Conservation (phyloP, 2,329 filamentous ascomycete species). For the Drechslera avenae region DNA sequence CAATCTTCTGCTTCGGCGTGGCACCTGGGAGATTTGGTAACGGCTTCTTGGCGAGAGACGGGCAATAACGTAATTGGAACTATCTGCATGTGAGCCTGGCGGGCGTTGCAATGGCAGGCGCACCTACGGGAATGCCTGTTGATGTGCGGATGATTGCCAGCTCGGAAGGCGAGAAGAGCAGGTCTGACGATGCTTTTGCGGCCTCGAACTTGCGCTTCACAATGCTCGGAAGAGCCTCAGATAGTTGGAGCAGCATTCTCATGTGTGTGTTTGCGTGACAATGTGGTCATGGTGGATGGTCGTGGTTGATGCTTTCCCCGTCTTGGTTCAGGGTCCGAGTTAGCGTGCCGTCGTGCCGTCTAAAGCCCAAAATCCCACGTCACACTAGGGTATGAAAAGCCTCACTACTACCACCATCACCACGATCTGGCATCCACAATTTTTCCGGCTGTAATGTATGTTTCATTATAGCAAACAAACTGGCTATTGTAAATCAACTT, state of each 20-base stretch:
- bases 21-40: slow-evolving; percentile 47
- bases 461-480: neutral
- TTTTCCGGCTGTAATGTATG: neutral
- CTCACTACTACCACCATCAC: neutral
- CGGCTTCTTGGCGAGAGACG: slow-evolving; percentile 70
- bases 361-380: slow-evolving; percentile 7
- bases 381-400: slow-evolving; percentile 1
- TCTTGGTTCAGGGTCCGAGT: neutral
- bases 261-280: slow-evolving; percentile 3
- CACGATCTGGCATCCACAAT: neutral
- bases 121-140: slow-evolving; percentile 45
- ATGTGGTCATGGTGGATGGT: neutral
- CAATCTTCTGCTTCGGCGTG: slow-evolving; percentile 40
- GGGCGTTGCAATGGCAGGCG: slow-evolving; percentile 3
- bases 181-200: slow-evolving; percentile 42
- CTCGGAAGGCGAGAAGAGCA: slow-evolving; percentile 50
- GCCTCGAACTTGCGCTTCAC: slow-evolving; percentile 46
- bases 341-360: too few relatives aligned
- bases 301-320: neutral
- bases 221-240: slow-evolving; percentile 43
- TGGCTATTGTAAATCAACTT: neutral
- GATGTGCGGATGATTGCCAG: slow-evolving; percentile 47
- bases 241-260: slow-evolving; percentile 40
- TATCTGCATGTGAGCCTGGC: slow-evolving; percentile 42
- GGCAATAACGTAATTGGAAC: slow-evolving; percentile 77